Percentiles rank a stretch among this genome's conserved stretches.
These are phyloP conservation scores for Diaporthe vexans DNA, from an alignment of 2,329 filamentous ascomycete genomes.

Conservation along the genomic window DNA sequence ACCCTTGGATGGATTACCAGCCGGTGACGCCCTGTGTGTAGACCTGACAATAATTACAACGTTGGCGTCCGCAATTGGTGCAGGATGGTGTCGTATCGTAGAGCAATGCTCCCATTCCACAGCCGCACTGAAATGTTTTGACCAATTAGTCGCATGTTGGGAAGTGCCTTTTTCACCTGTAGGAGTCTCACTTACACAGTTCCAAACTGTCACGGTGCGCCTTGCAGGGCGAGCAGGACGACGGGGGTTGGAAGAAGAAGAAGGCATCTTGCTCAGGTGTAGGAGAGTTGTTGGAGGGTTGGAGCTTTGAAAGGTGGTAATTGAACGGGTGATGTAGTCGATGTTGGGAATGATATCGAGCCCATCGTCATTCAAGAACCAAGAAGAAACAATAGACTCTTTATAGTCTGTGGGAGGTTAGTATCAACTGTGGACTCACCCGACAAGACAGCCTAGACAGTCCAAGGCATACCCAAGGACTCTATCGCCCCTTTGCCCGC, in stretches of 20 bases:
- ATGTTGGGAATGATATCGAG: neutral
- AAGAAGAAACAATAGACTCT: neutral
- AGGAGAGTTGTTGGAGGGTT: neutral
- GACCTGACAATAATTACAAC: neutral
- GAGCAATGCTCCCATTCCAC: constrained; percentile 9
- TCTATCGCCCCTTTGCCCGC: constrained; percentile 3
- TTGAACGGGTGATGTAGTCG: neutral
- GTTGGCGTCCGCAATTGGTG: neutral
- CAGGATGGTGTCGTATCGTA: neutral
- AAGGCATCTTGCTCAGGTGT: constrained; percentile 1
- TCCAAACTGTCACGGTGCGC: neutral
- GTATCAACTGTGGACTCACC: neutral
- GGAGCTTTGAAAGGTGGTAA: neutral
- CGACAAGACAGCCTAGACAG: neutral
- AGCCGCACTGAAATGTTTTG: neutral
- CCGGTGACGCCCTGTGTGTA: neutral
- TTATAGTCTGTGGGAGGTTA: constrained; percentile 11
- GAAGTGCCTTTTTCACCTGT: neutral
- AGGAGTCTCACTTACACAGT: constrained; percentile 6
- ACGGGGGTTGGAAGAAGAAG: neutral
- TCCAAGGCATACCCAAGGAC: constrained; percentile 5
- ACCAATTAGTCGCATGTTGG: neutral
- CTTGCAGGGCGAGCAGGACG: too few species aligned
- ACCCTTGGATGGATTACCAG: neutral
- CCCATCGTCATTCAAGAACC: neutral